Base-by-base conservation (phyloP, 257 asterid genomes). In the Solanum chiquidenum region DNA sequence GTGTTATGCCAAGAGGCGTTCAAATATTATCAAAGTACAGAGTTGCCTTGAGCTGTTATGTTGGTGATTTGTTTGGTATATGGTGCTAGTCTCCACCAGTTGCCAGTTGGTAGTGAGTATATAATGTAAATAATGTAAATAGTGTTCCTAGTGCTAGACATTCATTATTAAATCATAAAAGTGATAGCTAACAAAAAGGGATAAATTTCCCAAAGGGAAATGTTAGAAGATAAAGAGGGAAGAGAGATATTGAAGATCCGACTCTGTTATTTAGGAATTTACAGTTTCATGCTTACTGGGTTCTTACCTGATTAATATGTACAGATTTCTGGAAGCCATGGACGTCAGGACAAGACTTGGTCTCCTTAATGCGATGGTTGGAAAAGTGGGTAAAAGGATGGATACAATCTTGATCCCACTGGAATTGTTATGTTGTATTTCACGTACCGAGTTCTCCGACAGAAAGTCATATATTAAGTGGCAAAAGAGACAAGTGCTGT, bases 381-480 rank as follows among this genome's bases (percentile, higher is more conserved):
- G 99, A 85, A 95, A 95, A 93, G 98, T 93, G 88, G 98, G 98
- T 38, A 97, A 97, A 90, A 95, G 98, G 91, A 97, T 97, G 98
- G 98, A 95, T 87, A 90, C 97, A 85, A 91, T 97, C 88, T 88
- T 97, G 94, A 95, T 97, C 84, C 98, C 99, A 2, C 87, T 95
- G 93, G 99, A 97, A 87, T 86, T 97, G 89, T 88, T 97, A 86
- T 95, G 98, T 86, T 95, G 99, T 92, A 95, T 97, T 91, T 95
- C 99, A 77, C 95, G 98, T 33, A 92, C 98, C 21, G 98, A 97
- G 87, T 95, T 97, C 88, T 93, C 99, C 11, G 98, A 95, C 92
- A 97, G 95, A 95, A 95, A 95, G 90, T 88, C 98, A 66, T 97
- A 97, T 86, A 95, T 97, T 88, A 95, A 95, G 90, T 97, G 99